A percentile compares a stretch with the other conserved stretches of the same genome.
These are phyloP conservation scores for Coelastrella sp. DNA, from an alignment of 139 green algal genomes.

Conservation along the genomic window DNA sequence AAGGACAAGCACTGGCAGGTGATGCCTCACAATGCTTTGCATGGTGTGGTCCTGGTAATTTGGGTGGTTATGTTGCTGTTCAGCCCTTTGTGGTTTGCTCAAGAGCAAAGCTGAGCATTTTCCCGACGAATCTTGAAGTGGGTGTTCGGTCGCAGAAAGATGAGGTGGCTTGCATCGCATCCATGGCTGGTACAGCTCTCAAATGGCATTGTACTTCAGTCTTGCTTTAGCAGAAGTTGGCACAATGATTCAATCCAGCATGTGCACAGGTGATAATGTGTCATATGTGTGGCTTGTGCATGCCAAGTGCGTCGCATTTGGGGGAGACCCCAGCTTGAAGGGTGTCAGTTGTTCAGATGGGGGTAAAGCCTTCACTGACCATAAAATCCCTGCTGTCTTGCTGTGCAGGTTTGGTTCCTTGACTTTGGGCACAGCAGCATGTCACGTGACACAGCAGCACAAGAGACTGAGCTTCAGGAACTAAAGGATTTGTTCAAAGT, in stretches of 20 bases:
- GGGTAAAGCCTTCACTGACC: too few relatives aligned
- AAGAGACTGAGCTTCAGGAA: too few relatives aligned
- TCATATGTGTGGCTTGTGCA: slow-evolving; percentile 2
- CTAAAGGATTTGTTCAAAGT: not conserved
- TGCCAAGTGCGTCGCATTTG: not conserved
- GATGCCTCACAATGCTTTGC: not conserved
- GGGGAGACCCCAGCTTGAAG: not conserved
- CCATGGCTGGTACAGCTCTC: not conserved
- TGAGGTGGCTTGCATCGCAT: not conserved
- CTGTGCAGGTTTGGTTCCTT: too few relatives aligned
- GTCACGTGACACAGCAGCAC: too few relatives aligned
- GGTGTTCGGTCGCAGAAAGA: not conserved
- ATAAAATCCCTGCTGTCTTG: too few relatives aligned
- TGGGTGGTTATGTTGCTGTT: too few relatives aligned
- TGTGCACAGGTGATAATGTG: not conserved
- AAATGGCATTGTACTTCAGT: not conserved
- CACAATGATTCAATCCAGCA: too few relatives aligned
- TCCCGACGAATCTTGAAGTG: not conserved
- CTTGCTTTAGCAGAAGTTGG: not conserved
- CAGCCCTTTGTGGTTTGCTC: too few relatives aligned
- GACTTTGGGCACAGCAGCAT: too few relatives aligned
- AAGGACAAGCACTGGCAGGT: too few relatives aligned
- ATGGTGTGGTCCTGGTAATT: not conserved
- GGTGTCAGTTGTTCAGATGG: not conserved
- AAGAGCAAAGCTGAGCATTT: not conserved